These are phyloP conservation scores for Diaporthe batatas DNA, from an alignment of 2,329 filamentous ascomycete species.

Conservation along the genomic window DNA sequence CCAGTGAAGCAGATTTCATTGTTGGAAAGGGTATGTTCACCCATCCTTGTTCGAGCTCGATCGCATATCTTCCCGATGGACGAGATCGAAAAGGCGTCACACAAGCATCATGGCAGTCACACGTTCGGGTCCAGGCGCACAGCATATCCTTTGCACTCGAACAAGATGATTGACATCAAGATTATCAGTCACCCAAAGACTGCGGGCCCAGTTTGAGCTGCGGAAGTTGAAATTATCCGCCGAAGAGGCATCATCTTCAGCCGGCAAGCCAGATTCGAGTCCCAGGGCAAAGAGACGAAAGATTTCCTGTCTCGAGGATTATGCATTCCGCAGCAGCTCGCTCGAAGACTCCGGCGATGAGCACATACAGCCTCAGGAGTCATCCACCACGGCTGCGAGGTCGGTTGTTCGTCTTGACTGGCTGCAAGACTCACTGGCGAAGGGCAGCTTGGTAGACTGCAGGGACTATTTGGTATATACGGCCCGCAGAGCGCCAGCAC, in stretches of 20 bases:
- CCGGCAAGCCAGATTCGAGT: constrained; percentile 39
- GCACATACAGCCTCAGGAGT: background rate
- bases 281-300: constrained; percentile 47
- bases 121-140: background rate
- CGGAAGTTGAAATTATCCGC: constrained; percentile 74
- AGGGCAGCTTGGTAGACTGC: constrained; percentile 60
- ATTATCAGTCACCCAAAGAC: constrained; percentile 68
- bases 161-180: background rate
- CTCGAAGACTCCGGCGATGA: constrained; percentile 48
- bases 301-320: constrained; percentile 43
- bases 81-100: background rate
- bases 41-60: too few relatives aligned
- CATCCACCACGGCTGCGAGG: constrained; percentile 42
- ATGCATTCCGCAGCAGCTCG: constrained; percentile 42
- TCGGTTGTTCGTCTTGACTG: constrained; percentile 71
- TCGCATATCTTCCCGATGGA: background rate
- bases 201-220: constrained; percentile 83
- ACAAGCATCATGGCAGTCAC: background rate
- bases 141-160: background rate
- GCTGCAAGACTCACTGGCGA: constrained; percentile 66
- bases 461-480: constrained; percentile 68
- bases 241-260: constrained; percentile 57
- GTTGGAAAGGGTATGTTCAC: constrained; percentile 69
- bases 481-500: constrained; percentile 50
- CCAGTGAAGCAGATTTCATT: constrained; percentile 79